Evolutionary conservation across 768 basidiomycete species (phyloP), one percentile per base, ranked within the genome.

Genomic region (Leccinum disarticulatum): DNA sequence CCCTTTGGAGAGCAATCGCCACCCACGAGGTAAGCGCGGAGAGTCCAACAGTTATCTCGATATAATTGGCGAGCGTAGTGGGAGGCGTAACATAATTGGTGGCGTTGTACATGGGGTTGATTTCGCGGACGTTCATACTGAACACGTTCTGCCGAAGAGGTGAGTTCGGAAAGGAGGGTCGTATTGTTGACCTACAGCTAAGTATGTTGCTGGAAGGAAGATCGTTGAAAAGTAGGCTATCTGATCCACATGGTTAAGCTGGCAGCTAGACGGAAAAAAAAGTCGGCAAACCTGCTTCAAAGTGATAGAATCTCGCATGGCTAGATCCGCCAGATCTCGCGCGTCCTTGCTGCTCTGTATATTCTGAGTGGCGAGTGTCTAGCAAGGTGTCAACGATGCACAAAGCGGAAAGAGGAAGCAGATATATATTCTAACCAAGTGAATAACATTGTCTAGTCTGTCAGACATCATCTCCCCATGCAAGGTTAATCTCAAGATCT

Each of bases 301-400:
- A 27, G 52, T 22, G 0, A 48, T 28, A 13, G 63, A 54, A 38
- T 70, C 58, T 22, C 9, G 35, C 54, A 47, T 52, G 4, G 58
- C 31, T 33, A 41, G 4, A 41, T 52, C 38, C 30, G 52, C 59
- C 22, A 68, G 41, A 8, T 6, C 7, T 31, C 57, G 43, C 25
- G 33, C 61, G 30, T 31, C 56, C 43, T 59, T 62, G 52, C 79
- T 83, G 53, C 86, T 83, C 5, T 67, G 68, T 47, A 85, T 82
- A 54, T 80, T 82, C 35, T 82, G 81, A 25, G 75, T 81, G 56
- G 80, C 81, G 61, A 85, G 83, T 4, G 81, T 81, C 85, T 86
- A 54, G 14, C 19, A 9, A 54, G 17, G 47, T 35, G 27, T 56
- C 31, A 63, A 27, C 28, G n/a, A 2, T 3, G 25, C 19, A 9